These are phyloP conservation scores for Diversispora epigaea DNA, from an alignment of 192 early-diverging fungal species.

Conservation along the genomic window DNA sequence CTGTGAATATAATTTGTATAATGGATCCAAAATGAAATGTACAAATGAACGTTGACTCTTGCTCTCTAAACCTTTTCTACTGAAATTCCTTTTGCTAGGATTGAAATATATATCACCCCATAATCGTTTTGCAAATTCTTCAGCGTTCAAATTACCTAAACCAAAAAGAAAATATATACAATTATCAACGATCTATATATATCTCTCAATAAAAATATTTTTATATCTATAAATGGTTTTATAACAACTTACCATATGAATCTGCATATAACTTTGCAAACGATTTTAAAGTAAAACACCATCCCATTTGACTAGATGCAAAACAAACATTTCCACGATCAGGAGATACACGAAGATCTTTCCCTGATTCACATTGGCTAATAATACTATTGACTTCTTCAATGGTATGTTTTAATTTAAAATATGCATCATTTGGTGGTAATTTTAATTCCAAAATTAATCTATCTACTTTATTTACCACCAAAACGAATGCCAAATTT, in stretches of 20 bases:
- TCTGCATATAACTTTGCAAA: slow-evolving; percentile 91
- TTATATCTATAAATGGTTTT: neutral
- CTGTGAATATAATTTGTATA: slow-evolving; percentile 92
- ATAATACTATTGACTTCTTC: slow-evolving; percentile 87
- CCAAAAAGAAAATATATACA: slow-evolving; percentile 7
- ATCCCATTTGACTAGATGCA: slow-evolving; percentile 84
- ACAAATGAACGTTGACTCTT: slow-evolving; percentile 82
- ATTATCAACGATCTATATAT: neutral
- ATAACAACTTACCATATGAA: slow-evolving; percentile 57
- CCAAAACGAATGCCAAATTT: slow-evolving; percentile 74
- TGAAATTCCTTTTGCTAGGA: slow-evolving; percentile 74
- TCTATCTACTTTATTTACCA: slow-evolving; percentile 99
- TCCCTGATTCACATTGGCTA: slow-evolving; percentile 38
- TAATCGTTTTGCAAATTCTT: slow-evolving; percentile 84
- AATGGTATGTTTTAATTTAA: slow-evolving; percentile 92
- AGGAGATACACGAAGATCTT: slow-evolving; percentile 79
- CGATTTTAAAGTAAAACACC: slow-evolving; percentile 89
- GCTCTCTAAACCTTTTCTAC: slow-evolving; percentile 61
- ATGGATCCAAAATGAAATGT: slow-evolving; percentile 92
- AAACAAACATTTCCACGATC: slow-evolving; percentile 97
- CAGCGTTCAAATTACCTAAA: slow-evolving; percentile 62
- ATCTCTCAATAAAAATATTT: neutral
- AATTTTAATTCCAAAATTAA: slow-evolving; percentile 94
- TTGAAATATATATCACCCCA: slow-evolving; percentile 98
- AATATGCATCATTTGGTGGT: slow-evolving; percentile 95